Conservation (phyloP, 495 filamentous ascomycete species). For the Neurospora sublineolata region DNA sequence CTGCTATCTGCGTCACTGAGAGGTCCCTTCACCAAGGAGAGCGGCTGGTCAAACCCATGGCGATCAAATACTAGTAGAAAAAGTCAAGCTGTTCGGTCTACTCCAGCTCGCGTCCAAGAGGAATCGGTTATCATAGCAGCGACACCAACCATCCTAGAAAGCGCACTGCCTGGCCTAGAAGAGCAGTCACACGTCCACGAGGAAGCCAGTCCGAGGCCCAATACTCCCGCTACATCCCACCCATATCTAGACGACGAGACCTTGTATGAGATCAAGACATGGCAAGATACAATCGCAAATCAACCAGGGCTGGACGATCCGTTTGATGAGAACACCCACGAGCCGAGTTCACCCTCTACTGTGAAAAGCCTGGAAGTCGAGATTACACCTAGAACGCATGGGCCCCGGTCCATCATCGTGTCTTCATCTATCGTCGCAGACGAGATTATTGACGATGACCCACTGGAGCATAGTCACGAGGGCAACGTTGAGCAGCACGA, state of each 20-base stretch:
- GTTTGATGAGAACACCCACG: neutral
- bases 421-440: neutral
- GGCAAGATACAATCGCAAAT: constrained; percentile 1
- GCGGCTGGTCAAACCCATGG: constrained; percentile 59
- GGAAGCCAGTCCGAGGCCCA: neutral
- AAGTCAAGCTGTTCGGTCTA: neutral
- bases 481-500: no score
- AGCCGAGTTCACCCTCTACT: neutral
- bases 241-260: constrained; percentile 6
- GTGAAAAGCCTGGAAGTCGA: neutral
- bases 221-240: neutral
- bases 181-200: neutral
- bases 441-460: neutral
- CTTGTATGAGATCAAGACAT: constrained; percentile 5
- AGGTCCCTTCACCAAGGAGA: constrained; percentile 47
- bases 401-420: neutral
- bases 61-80: constrained; percentile 7
- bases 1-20: constrained; percentile 51
- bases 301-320: neutral
- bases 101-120: constrained; percentile 1
- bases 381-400: neutral
- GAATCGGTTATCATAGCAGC: neutral
- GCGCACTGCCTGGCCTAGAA: neutral
- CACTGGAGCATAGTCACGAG: neutral
- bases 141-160: neutral